Evolutionary conservation across 768 basidiomycete genomes (phyloP), one percentile per base, ranked within the genome.

Genomic region (Phylloporus arenicola): DNA sequence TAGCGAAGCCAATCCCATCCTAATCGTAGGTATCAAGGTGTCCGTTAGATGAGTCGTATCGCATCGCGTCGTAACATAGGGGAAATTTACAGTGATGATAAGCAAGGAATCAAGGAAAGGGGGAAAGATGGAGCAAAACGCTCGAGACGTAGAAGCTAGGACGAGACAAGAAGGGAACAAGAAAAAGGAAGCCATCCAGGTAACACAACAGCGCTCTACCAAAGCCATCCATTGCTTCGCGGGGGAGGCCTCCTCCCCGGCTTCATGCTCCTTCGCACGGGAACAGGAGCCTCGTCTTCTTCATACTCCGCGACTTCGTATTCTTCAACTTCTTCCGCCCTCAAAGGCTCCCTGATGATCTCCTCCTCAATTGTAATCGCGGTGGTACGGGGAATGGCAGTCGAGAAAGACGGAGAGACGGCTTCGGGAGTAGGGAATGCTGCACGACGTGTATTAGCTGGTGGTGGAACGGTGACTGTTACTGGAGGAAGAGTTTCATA

Each of bases 371-470:
- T 73, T 56, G 81, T 85, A 22, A 90, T 72, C 12, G 84, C 79
- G 13, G 88, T 90, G 22, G 88, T 91, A 53, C 80, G 80, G 16
- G 86, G 87, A 63, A 81, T 82, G 6, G 75, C 73, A n/a, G 81
- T 74, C 7, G 78, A 77, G 31, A 79, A 75, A 10, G 77, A 73
- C n/a, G 78, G 70, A 19, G 78, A 79, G 25, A 75, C 74, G 7
- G 76, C 77, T 61, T 85, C 81, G 6, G 88, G 88, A 25, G 80
- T 78, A 19, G 88, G 88, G 58, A 78, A 77, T 25, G 85, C 81
- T 52, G 82, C 88, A 59, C 79, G 77, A 54, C 87, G 86, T 45
- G 87, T 89, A 63, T 81, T 86, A 61, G 87, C 83, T 54, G 88
- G 88, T 24, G 86, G 79, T 41, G 86, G 86, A 55, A 85, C 78